Base-by-base conservation (phyloP, 2,329 filamentous ascomycete genomes). In the Madurella mycetomatis region DNA sequence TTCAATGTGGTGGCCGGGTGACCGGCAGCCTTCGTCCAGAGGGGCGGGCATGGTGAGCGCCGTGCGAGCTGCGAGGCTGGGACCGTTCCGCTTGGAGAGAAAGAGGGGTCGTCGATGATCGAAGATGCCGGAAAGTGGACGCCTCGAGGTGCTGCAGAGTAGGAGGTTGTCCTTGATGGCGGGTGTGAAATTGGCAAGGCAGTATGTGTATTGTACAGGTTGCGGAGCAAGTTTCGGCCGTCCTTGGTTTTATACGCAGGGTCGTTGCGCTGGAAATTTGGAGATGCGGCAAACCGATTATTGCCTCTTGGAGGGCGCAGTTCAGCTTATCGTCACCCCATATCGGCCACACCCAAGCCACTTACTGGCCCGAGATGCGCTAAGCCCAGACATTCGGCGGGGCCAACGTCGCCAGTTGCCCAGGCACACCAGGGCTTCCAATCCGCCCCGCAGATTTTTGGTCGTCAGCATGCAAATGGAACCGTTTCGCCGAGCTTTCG, bases 1-100 rank as follows among this genome's bases (percentile, higher is more conserved):
- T 57, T 80, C 77, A 64, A 82, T 77, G 62, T 77, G 79, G 45
- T 67, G 66, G 62, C 69, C 62, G 66, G 69, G 65, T 58, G 66
- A 59, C 66, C 70, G 64, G 60, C 60, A 58, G 67, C 65, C 54
- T 66, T 66, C 59, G 70, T 74, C 69, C 45, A 68, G 56, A 40
- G 74, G 66, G 47, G 66, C 67, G 40, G 76, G 66, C 76, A 79
- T 79, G 58, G 41, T 69, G 62, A 49, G 41, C 17, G 34, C 34
- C 25, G 45, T 49, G 43, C 47, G 16, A 43, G 19, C 18, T 40
- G n/a, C 16, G 30, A 31, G 40, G 15, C 41, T 42, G 43, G 44
- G 32, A 25, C 25, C 25, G 25, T 25, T 25, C 7, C 25, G 25
- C 25, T 25, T 25, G 3, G 25, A 25, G 7, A 25, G 25, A 25